Percentiles rank a stretch among this genome's conserved stretches.
phyloP scores from a whole-genome alignment of 164 flowering plant genomes.

The Sedum album region DNA sequence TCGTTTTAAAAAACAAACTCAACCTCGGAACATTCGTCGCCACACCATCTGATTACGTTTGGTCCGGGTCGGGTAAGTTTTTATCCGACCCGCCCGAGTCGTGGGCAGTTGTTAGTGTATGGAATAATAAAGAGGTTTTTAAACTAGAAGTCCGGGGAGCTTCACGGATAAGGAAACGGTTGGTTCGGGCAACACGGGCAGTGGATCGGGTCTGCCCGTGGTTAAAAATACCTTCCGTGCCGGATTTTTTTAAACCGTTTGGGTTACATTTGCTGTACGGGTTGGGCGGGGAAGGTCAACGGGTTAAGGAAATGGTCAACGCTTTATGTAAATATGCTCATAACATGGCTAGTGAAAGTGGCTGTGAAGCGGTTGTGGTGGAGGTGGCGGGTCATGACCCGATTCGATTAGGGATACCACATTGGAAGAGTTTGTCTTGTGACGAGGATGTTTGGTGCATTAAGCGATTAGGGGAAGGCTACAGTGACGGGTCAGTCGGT shows the following conservation, averaged over 20 bases:
- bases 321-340: constrained; percentile 73
- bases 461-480: constrained; percentile 71
- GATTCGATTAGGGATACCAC: constrained; percentile 60
- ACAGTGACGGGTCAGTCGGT: constrained; percentile 77
- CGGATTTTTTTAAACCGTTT: constrained; percentile 74
- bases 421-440: constrained; percentile 79
- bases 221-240: constrained; percentile 70
- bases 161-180: constrained; percentile 31
- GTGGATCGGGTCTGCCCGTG: constrained; percentile 69
- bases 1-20: constrained; percentile 59
- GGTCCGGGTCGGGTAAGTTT: constrained; percentile 44
- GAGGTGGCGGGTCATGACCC: constrained; percentile 77
- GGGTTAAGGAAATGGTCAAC: constrained; percentile 27
- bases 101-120: constrained; percentile 81
- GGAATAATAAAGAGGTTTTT: constrained; percentile 74
- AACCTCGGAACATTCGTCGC: constrained; percentile 80
- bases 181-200: constrained; percentile 54
- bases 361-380: constrained; percentile 76
- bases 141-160: constrained; percentile 67
- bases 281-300: constrained; percentile 74
- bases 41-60: constrained; percentile 31
- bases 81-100: constrained; percentile 60
- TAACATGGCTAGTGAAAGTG: constrained; percentile 56
- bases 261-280: constrained; percentile 85
- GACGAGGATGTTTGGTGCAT: constrained; percentile 92